These are phyloP conservation scores for Condylostoma magnum DNA, from an alignment of 169 alveolate species.

Conservation along the genomic window DNA sequence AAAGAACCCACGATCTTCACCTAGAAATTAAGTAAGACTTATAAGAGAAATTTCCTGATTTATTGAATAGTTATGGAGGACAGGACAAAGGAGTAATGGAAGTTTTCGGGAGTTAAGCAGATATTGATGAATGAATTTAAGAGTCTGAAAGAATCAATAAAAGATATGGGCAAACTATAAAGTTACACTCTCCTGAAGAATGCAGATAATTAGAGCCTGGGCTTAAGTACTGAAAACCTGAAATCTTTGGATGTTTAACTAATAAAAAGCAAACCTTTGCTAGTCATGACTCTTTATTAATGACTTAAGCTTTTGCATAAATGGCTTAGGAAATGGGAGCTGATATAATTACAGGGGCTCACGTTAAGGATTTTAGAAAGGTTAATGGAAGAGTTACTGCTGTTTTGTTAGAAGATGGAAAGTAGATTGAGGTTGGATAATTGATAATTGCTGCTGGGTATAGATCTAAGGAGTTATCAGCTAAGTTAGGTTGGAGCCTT, in stretches of 20 bases:
- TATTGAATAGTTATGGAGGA: not conserved
- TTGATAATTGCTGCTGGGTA: constrained; percentile 13
- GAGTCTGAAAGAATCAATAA: not conserved
- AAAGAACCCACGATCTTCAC: not conserved
- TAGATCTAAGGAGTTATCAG: not conserved
- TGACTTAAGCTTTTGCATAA: not conserved
- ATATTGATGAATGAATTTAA: not conserved
- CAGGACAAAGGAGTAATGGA: not conserved
- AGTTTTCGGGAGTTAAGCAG: not conserved
- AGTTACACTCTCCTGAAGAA: not conserved
- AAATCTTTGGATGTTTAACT: not conserved
- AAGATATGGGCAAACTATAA: not conserved
- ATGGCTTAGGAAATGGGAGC: not conserved
- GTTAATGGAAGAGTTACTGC: not conserved
- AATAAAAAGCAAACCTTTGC: not conserved
- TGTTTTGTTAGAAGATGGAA: not conserved
- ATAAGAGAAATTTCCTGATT: not conserved
- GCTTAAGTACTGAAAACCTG: constrained; percentile 11
- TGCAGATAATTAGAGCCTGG: constrained; percentile 5
- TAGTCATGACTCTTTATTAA: constrained; percentile 2
- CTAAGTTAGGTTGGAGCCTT: not conserved
- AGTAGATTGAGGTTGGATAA: not conserved
- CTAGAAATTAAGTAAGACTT: not conserved
- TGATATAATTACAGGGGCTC: not conserved
- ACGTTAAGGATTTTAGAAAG: not conserved